Evolutionary conservation across 192 early-diverging fungal species (phyloP).

Genomic region (Cetraspora pellucida): DNA sequence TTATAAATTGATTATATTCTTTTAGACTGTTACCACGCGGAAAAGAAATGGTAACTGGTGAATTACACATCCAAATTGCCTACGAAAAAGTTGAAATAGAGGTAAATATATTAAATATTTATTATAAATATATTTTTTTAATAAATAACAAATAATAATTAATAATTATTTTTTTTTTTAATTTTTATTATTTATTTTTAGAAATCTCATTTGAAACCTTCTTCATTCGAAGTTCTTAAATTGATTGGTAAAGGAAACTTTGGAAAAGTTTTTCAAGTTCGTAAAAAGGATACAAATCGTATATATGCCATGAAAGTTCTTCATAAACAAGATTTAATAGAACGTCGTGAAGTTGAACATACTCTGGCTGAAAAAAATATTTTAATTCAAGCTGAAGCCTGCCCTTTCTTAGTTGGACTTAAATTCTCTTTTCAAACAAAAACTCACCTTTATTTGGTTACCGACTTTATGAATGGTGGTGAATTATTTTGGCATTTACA

Average conservation of each 20-base stretch:
- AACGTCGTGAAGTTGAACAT: constrained; percentile 73
- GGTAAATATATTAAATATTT: neutral
- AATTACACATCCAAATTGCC: constrained; percentile 50
- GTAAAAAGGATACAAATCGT: constrained; percentile 77
- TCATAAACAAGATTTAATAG: constrained; percentile 72
- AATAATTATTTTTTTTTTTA: neutral
- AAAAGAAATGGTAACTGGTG: constrained; percentile 41
- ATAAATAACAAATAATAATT: too few relatives aligned
- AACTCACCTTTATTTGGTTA: constrained; percentile 74
- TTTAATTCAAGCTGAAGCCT: constrained; percentile 60
- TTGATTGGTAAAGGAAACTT: constrained; percentile 78
- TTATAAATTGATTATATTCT: neutral
- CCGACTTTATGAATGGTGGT: constrained; percentile 81
- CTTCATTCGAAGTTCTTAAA: constrained; percentile 69
- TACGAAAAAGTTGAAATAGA: constrained; percentile 37
- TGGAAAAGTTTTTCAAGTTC: constrained; percentile 80
- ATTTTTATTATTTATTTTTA: constrained; percentile 15
- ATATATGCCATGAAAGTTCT: constrained; percentile 87
- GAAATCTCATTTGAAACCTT: constrained; percentile 47
- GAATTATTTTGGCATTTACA: constrained; percentile 80
- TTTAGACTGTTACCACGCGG: constrained; percentile 31
- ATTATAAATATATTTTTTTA: neutral
- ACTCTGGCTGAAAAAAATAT: constrained; percentile 80
- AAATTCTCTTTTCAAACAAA: constrained; percentile 81
- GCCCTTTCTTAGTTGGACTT: constrained; percentile 75